These are phyloP conservation scores for Toxoplasma gondii DNA, from an alignment of 169 alveolate species.

Conservation along the genomic window DNA sequence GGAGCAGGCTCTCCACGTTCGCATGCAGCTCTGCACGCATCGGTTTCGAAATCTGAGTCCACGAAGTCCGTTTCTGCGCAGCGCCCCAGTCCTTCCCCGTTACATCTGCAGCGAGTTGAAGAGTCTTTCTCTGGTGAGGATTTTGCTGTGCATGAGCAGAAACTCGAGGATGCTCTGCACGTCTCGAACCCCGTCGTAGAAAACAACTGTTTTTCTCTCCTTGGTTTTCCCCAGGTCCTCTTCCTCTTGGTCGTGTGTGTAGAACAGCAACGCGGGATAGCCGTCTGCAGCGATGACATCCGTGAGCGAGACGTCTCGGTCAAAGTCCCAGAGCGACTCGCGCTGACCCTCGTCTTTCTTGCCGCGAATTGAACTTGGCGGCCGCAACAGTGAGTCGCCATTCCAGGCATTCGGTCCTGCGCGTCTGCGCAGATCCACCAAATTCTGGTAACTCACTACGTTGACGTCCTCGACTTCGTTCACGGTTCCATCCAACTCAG, in stretches of 20 bases:
- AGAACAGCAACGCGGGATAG: slow-evolving; percentile 36
- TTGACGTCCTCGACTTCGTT: slow-evolving; percentile 37
- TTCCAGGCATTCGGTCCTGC: not conserved
- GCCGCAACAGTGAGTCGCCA: slow-evolving; percentile 22
- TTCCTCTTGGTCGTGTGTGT: not conserved
- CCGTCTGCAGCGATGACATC: slow-evolving; percentile 10
- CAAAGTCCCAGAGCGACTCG: slow-evolving; percentile 1
- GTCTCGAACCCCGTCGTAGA: slow-evolving; percentile 40
- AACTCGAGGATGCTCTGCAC: slow-evolving; percentile 45
- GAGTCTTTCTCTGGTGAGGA: not conserved
- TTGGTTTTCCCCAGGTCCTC: not conserved
- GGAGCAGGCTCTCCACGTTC: too few relatives aligned
- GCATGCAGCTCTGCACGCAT: too few relatives aligned
- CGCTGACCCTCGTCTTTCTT: not conserved
- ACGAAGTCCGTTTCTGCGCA: too few relatives aligned
- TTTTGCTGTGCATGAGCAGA: not conserved
- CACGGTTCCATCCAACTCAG: slow-evolving; percentile 38
- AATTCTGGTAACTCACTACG: not conserved
- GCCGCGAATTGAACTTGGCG: not conserved
- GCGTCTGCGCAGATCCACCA: not conserved
- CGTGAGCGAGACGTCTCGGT: not conserved
- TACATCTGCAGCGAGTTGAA: not conserved
- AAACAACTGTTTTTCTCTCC: not conserved
- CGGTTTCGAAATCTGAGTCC: too few relatives aligned
- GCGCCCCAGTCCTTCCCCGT: not conserved